Base-by-base conservation (phyloP, 495 filamentous ascomycete genomes). In the Penicillium taxi region DNA sequence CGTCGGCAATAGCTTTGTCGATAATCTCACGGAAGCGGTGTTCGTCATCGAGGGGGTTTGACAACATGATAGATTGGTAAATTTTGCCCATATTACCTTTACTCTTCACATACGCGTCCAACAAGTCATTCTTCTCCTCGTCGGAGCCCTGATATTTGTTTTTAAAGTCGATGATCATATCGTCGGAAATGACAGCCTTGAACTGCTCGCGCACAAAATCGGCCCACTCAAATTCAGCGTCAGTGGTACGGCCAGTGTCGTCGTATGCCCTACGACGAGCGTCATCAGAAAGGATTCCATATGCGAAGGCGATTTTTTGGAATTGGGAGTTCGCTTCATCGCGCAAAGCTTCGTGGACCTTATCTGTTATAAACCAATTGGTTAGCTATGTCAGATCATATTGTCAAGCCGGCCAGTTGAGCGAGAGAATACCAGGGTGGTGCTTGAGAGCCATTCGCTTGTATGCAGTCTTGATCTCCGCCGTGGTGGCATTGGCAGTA, bases 381-480 rank as follows among this genome's bases (percentile, higher is more conserved):
- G 22, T 35, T 22, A 33, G 24, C n/a, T 14, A 8, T n/a, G 15
- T 26, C 16, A 4, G 12, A 9, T 14, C 9, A 15, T 7, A 20
- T 25, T 12, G 12, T 4, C 12, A 8, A 13, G 9, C 18, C 11
- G 13, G 15, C 18, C 5, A 2, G 8, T 4, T 16, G 8, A 6
- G 8, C 3, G 23, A 12, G 5, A 9, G 24, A 44, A 13, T 88
- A 76, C 95, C 90, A 44, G 91, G 91, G 64, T 98, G 91, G 47
- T 93, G 87, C 44, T 82, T 71, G 41, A 98, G 61, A 40, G 83
- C 86, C 45, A 86, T 74, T 56, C 94, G 96, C 53, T 84, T 77
- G 66, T 98, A 98, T 9, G 91, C 89, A 57, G 91, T 87, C 52
- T 96, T 98, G 60, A 98, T 82, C 48, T 93, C 85, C 32, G 68